These are phyloP conservation scores for Dothideomycetes sp. DNA, from an alignment of 2,329 filamentous ascomycete species.

Conservation along the genomic window DNA sequence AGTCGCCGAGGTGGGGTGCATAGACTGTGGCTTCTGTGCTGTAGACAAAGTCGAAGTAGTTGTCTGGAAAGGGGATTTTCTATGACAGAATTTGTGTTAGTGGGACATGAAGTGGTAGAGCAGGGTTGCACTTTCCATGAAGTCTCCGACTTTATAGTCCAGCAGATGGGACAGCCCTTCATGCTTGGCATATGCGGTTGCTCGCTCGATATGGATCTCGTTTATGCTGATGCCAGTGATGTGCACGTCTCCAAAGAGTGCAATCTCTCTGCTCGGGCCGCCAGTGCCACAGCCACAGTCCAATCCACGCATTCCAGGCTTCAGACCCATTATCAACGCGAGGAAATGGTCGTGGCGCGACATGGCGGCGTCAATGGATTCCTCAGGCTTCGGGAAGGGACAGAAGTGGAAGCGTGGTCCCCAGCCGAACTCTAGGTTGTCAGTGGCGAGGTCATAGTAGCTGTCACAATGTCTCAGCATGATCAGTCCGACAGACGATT, in stretches of 20 bases:
- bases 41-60: constrained; percentile 89
- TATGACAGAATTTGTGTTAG: constrained; percentile 19
- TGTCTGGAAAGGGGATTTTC: constrained; percentile 91
- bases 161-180: constrained; percentile 72
- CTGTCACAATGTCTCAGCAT: not conserved
- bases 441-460: constrained; percentile 37
- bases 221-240: constrained; percentile 96
- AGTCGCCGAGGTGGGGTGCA: constrained; percentile 77
- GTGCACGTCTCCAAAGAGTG: constrained; percentile 83
- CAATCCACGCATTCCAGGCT: constrained; percentile 76
- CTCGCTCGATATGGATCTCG: constrained; percentile 94
- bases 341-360: constrained; percentile 97
- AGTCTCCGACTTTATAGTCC: constrained; percentile 85
- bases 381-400: constrained; percentile 76
- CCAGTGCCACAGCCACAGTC: constrained; percentile 96
- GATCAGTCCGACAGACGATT: no score
- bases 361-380: constrained; percentile 75
- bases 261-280: constrained; percentile 87
- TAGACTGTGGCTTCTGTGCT: constrained; percentile 96
- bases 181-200: constrained; percentile 68
- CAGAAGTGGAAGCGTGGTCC: constrained; percentile 95
- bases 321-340: constrained; percentile 75
- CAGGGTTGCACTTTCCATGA: constrained; percentile 52
- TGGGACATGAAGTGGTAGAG: constrained; percentile 3
- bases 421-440: constrained; percentile 84